Evolutionary conservation across 331 rosid genomes (phyloP), one percentile per base, ranked within the genome.

Genomic region (Telfairia occidentalis): DNA sequence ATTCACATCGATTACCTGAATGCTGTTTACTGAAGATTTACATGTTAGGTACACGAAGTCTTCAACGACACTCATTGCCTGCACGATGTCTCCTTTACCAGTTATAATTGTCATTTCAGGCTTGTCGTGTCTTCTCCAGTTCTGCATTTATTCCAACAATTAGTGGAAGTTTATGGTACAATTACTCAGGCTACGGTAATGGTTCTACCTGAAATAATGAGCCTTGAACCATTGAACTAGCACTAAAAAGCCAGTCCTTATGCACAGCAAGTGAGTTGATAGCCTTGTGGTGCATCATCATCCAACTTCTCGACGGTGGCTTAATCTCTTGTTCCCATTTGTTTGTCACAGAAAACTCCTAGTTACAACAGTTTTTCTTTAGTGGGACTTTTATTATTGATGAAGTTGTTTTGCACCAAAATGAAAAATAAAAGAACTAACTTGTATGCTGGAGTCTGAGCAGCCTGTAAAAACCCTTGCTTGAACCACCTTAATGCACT

Each of bases 371-470:
- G 61, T 57, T 42, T 80, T 21, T 42, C 78, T 49, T 71, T 54
- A 37, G 74, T 49, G 75, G 55, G 55, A 73, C 38, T 48, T 59
- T 35, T 19, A 21, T 67, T 49, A 78, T 46, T 52, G 30, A 60
- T 5, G 29, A 21, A 69, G 50, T 75, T 70, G 12, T 48, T 76
- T n/a, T 0, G 5, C 1, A 9, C n/a, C 9, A 5, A 4, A 26
- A 63, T 54, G 43, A 66, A 30, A 78, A 71, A 28, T 2, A 78
- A 74, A n/a, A 60, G 35, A 78, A 81, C 84, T 58, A 74, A 89
- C 96, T 84, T 85, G 89, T 81, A 90, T 89, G 86, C 94, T 88
- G 80, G 96, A 85, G 81, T 90, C 87, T 48, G 87, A 78, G 87
- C 92, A 90, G 57, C 96, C 96, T 73, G 78, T 85, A 50, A 84